Conservation (phyloP, 2,329 filamentous ascomycete species). For the Diaporthe sp. region DNA sequence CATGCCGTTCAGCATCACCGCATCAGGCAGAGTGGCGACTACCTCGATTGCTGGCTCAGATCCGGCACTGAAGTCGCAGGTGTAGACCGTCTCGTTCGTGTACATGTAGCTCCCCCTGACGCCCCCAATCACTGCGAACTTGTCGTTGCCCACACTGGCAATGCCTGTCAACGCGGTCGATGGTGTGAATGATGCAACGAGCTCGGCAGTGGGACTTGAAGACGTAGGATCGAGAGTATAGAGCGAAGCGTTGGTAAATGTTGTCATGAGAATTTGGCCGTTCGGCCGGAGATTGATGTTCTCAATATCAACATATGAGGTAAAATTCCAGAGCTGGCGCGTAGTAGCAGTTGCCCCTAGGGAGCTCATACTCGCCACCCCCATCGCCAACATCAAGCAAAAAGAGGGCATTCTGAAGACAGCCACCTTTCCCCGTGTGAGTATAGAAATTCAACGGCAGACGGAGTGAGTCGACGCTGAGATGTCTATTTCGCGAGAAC, state of each 20-base stretch:
- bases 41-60: slow-evolving; percentile 30
- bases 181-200: slow-evolving; percentile 17
- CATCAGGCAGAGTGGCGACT: slow-evolving; percentile 36
- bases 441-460: neutral
- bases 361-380: neutral
- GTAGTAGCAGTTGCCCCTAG: neutral
- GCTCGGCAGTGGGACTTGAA: slow-evolving; percentile 26
- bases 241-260: slow-evolving; percentile 27
- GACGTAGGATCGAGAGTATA: slow-evolving; percentile 30
- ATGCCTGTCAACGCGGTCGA: slow-evolving; percentile 32
- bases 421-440: neutral
- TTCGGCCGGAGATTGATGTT: slow-evolving; percentile 32
- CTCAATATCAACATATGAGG: slow-evolving; percentile 35
- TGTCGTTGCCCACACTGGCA: slow-evolving; percentile 27
- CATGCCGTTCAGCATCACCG: slow-evolving; percentile 39
- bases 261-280: slow-evolving; percentile 33
- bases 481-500: neutral
- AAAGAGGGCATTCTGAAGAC: neutral
- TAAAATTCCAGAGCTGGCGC: slow-evolving; percentile 32
- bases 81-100: slow-evolving; percentile 39
- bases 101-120: slow-evolving; percentile 37
- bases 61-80: slow-evolving; percentile 36
- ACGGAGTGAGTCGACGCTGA: neutral
- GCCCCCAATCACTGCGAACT: slow-evolving; percentile 32
- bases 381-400: neutral